phyloP scores from a whole-genome alignment of 2,329 filamentous ascomycete genomes.

The Calonectria ilicicola region DNA sequence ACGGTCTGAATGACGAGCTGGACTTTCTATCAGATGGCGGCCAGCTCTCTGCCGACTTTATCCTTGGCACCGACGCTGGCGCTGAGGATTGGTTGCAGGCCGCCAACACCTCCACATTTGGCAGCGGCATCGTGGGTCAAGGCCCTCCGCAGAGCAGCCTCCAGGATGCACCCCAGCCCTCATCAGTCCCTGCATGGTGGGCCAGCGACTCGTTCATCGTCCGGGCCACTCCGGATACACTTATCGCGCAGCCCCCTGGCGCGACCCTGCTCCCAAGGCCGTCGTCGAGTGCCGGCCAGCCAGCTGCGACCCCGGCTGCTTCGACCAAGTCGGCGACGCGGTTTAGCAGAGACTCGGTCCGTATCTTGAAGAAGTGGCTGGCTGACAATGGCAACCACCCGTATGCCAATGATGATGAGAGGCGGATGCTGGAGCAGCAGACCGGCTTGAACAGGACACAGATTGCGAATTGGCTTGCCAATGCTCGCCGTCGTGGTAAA shows the following conservation, averaged over 20 bases:
- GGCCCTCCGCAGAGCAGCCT: background rate
- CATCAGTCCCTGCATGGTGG: background rate
- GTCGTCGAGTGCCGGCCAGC: background rate
- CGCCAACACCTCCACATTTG: background rate
- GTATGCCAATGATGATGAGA: constrained; percentile 86
- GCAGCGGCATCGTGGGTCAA: background rate
- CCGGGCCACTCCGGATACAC: background rate
- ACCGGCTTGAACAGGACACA: constrained; percentile 83
- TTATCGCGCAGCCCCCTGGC: background rate
- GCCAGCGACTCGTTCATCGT: background rate
- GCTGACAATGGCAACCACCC: constrained; percentile 80
- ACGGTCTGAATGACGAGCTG: background rate
- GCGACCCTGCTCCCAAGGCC: background rate
- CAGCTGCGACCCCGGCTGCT: background rate
- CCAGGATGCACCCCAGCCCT: background rate
- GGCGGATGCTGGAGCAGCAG: constrained; percentile 76
- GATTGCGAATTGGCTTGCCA: constrained; percentile 91
- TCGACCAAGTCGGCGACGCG: constrained; percentile 16
- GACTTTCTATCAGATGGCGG: constrained; percentile 11
- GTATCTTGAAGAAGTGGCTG: constrained; percentile 83
- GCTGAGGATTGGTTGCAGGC: constrained; percentile 5
- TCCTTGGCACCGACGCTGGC: background rate
- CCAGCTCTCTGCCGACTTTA: background rate
- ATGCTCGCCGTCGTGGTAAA: constrained; percentile 83
- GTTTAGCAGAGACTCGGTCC: constrained; percentile 78